Percentiles rank a stretch among this genome's conserved stretches.
phyloP scores from a whole-genome alignment of 768 basidiomycete genomes.

The Bullera alba region DNA sequence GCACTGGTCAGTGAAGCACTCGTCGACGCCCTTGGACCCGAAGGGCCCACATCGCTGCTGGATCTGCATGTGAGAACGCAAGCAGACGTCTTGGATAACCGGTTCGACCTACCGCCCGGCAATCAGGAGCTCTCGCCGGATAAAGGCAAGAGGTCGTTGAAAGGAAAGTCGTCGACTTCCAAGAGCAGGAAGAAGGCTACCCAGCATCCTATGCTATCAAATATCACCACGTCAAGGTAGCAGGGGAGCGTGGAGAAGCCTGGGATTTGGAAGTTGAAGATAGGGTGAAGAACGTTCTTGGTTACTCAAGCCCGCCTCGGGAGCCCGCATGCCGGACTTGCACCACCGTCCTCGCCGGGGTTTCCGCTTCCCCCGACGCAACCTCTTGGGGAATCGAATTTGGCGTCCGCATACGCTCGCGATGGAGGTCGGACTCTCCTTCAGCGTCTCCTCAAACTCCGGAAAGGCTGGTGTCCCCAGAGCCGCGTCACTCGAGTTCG shows the following conservation, averaged over 20 bases:
- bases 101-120: too few species aligned
- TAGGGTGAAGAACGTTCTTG: conserved; percentile 14
- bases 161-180: background rate
- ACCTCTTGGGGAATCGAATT: conserved; percentile 27
- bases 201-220: background rate
- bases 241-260: conserved; percentile 12
- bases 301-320: conserved; percentile 10
- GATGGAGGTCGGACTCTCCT: background rate
- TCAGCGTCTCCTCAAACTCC: background rate
- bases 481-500: background rate
- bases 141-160: background rate
- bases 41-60: conserved; percentile 17
- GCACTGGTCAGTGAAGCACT: conserved; percentile 20
- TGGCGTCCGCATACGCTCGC: conserved; percentile 17
- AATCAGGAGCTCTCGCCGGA: too few species aligned
- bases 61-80: conserved; percentile 18
- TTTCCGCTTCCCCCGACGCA: conserved; percentile 18
- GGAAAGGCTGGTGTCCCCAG: background rate
- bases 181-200: background rate
- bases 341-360: conserved; percentile 4
- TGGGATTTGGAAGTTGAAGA: conserved; percentile 27
- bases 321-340: background rate
- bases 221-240: conserved; percentile 21
- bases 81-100: background rate
- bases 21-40: conserved; percentile 2